These are phyloP conservation scores for Suillus weaverae DNA, from an alignment of 768 basidiomycete genomes.

Conservation along the genomic window DNA sequence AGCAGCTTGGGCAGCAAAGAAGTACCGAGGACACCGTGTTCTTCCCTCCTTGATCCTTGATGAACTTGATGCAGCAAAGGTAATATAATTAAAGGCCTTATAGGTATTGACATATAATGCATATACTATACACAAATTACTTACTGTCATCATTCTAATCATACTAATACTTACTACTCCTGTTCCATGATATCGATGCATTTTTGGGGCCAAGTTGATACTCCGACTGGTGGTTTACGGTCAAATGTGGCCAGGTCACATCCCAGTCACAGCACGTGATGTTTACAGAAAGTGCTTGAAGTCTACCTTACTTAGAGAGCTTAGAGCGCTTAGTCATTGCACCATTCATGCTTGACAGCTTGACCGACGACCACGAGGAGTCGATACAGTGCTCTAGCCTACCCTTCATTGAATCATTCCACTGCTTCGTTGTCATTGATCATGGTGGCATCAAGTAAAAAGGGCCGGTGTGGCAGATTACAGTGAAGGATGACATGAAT, in stretches of 20 bases:
- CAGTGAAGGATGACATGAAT: slow-evolving; percentile 80
- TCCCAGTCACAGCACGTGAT: slow-evolving; percentile 4
- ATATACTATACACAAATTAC: not conserved
- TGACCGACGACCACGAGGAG: too few relatives aligned
- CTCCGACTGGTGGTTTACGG: not conserved
- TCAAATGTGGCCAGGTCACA: slow-evolving; percentile 1
- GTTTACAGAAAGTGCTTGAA: not conserved
- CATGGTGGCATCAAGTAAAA: slow-evolving; percentile 54
- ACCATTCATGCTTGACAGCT: too few relatives aligned
- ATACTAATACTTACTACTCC: not conserved
- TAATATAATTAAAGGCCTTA: not conserved
- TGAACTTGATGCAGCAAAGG: not conserved
- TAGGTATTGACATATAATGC: too few relatives aligned
- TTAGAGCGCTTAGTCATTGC: not conserved
- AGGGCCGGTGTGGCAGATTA: slow-evolving; percentile 78
- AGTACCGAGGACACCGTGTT: slow-evolving; percentile 20
- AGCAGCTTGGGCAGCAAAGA: slow-evolving; percentile 25
- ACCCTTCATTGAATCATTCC: not conserved
- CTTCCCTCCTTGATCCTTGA: slow-evolving; percentile 14
- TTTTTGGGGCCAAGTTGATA: too few relatives aligned
- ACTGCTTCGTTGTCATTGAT: not conserved
- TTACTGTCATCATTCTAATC: not conserved
- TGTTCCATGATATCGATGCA: not conserved
- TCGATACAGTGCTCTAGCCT: not conserved
- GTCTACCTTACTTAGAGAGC: not conserved